Evolutionary conservation across 2,329 filamentous ascomycete genomes (phyloP), one percentile per base, ranked within the genome.

Genomic region (Cladosporium sp.): DNA sequence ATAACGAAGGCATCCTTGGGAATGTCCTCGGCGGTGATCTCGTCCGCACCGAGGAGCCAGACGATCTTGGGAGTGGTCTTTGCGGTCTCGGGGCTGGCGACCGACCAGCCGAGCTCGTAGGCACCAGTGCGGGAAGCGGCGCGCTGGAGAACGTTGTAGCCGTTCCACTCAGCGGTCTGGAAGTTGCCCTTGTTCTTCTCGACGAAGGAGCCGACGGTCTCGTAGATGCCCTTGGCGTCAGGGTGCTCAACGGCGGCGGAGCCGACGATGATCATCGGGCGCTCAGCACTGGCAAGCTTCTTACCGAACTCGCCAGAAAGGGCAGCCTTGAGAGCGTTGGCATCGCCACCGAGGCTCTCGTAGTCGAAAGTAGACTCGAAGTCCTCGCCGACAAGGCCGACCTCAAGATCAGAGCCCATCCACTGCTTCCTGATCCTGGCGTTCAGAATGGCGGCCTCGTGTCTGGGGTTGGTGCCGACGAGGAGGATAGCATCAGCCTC

Each of bases 401-500:
- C 83, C 70, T 97, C 87, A 19, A 98, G 83, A 63, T 97, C 91
- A 34, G 93, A 96, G 62, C 91, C 86, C 62, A 98, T 78, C 87
- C 92, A 98, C 72, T 96, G 91, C 79, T 98, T 98, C 66, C 93
- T 83, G 68, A 98, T 98, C 61, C 93, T 88, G 59, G 92, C 91
- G 67, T 98, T 98, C 42, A 98, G 81, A 44, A 93, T 89, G 53
- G 93, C 89, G 56, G 93, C 93, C 75, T 98, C 93, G 68, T 95
- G 89, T 61, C 93, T 84, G 38, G 93, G 87, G 77, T 98, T 98
- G 69, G 89, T 96, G 61, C 92, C 93, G 58, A 98, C 82, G 54
- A 98, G 84, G 50, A 98, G 84, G 55, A 98, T 89, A 63, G 81
- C 83, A 73, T 97, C 93, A 14, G 92, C 89, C 67, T 95, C 88